Evolutionary conservation across 768 basidiomycete species (phyloP), one percentile per base, ranked within the genome.

Genomic region (Mrakia hoshinonis): DNA sequence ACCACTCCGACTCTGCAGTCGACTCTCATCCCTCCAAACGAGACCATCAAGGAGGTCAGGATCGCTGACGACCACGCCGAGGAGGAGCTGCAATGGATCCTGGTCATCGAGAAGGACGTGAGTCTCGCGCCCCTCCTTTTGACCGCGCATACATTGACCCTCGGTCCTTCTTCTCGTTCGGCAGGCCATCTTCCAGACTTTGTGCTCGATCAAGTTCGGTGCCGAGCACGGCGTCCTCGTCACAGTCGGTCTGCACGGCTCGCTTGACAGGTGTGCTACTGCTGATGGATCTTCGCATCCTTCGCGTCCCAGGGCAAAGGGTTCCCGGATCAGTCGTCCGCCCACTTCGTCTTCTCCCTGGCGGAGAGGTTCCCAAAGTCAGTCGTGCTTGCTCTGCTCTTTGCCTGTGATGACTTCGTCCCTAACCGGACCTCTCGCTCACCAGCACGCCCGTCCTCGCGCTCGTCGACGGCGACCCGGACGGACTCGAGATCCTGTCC

Each of bases 51-150:
- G 24, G 62, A 24, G 29, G 38, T 54, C 29, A 6, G 39, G 12
- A 48, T 58, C 43, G 43, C 49, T 26, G 31, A 66, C 26, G 65
- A 38, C 43, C 43, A 43, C 43, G 7, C 22, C 15, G 5, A 20
- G 3, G 29, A 31, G 15, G 77, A 83, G 49, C 76, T 91, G 15
- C 74, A 83, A 0, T 97, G 91, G 90, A 84, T 97, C 7, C 81
- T 98, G 20, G 81, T 98, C 4, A 83, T 97, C 22, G 96, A 99
- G 80, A 99, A 99, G 81, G 96, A 99, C 81, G 95, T 89, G 39
- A 62, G 81, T 74, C 7, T 5, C 22, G 26, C 34, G 13, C 22
- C 22, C 2, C 29, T 18, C 34, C 46, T 29, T n/a, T n/a, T n/a
- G n/a, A 18, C 11, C 54, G 29, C 43, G 4, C 3, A 20, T 51